Percentiles rank a stretch among this genome's conserved stretches.
phyloP scores from a whole-genome alignment of 2,329 filamentous ascomycete species.

The Arachnopeziza araneosa region DNA sequence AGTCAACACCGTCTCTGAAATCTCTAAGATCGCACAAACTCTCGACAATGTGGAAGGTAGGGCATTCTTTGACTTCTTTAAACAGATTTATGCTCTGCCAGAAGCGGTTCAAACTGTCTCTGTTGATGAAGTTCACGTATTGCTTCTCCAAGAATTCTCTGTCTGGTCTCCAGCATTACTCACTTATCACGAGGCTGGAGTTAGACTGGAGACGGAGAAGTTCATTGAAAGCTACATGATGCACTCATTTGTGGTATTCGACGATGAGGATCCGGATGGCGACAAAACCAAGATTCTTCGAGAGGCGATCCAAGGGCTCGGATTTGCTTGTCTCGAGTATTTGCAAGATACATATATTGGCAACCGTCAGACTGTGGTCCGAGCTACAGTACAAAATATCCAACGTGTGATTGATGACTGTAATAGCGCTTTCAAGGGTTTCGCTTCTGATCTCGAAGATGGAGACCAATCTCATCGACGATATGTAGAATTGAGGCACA shows the following conservation, averaged over 20 bases:
- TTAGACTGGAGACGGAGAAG: conserved; percentile 38
- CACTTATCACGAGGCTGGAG: conserved; percentile 41
- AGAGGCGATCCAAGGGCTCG: conserved; percentile 21
- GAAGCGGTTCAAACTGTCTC: conserved; percentile 31
- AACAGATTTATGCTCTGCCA: conserved; percentile 16
- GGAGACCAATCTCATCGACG: conserved; percentile 9
- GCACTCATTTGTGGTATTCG: conserved; percentile 9
- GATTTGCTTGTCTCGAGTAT: conserved; percentile 26
- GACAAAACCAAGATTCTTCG: conserved; percentile 11
- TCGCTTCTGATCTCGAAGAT: conserved; percentile 1
- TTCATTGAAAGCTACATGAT: conserved; percentile 23
- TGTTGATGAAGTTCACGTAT: conserved; percentile 30
- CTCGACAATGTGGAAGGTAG: conserved; percentile 27
- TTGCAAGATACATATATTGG: conserved; percentile 26
- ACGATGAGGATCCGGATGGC: conserved; percentile 7
- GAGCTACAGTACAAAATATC: conserved; percentile 23
- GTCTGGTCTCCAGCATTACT: conserved; percentile 48
- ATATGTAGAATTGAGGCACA: conserved; percentile 13
- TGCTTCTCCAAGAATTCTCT: conserved; percentile 36
- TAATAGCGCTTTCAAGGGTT: conserved; percentile 22
- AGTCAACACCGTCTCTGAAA: conserved; percentile 16
- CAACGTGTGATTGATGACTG: conserved; percentile 22
- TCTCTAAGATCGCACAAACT: conserved; percentile 20
- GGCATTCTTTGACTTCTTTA: conserved; percentile 31
- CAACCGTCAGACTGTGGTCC: conserved; percentile 23